Evolutionary conservation across 352 stramenopile species (phyloP).

Genomic region (Phytophthora gonapodyides): DNA sequence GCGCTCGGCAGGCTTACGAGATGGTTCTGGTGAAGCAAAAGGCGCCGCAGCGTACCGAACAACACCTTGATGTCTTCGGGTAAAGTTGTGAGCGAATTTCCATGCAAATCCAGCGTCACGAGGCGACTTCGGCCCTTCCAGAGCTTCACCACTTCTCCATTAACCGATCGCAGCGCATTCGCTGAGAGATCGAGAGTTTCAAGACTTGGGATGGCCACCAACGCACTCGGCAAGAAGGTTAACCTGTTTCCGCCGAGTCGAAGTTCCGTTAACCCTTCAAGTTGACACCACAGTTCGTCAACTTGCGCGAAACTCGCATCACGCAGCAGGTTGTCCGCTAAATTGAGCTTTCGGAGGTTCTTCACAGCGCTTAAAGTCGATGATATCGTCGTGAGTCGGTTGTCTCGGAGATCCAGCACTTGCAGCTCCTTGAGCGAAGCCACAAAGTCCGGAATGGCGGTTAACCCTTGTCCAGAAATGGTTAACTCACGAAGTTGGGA

Average conservation of each 20-base stretch:
- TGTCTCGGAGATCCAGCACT: conserved; percentile 37
- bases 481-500: conserved; percentile 18
- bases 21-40: conserved; percentile 54
- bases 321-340: conserved; percentile 48
- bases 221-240: conserved; percentile 18
- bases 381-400: conserved; percentile 30
- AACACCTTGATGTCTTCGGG: conserved; percentile 46
- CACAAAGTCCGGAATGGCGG: conserved; percentile 25
- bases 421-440: conserved; percentile 28
- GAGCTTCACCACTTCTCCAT: conserved; percentile 22
- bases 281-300: conserved; percentile 22
- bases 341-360: conserved; percentile 32
- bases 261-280: conserved; percentile 23
- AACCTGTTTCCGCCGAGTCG: conserved; percentile 27
- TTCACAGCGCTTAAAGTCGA: conserved; percentile 23
- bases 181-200: conserved; percentile 27
- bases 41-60: conserved; percentile 29
- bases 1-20: conserved; percentile 39
- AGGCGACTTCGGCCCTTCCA: conserved; percentile 35
- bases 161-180: conserved; percentile 28
- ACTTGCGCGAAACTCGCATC: conserved; percentile 34
- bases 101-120: conserved; percentile 41
- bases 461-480: conserved; percentile 20
- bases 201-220: conserved; percentile 27
- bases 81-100: conserved; percentile 42